A percentile compares a stretch with the other conserved stretches of the same genome.
These are phyloP conservation scores for Dillenia suffruticosa DNA, from an alignment of 164 flowering plant species.

Conservation along the genomic window DNA sequence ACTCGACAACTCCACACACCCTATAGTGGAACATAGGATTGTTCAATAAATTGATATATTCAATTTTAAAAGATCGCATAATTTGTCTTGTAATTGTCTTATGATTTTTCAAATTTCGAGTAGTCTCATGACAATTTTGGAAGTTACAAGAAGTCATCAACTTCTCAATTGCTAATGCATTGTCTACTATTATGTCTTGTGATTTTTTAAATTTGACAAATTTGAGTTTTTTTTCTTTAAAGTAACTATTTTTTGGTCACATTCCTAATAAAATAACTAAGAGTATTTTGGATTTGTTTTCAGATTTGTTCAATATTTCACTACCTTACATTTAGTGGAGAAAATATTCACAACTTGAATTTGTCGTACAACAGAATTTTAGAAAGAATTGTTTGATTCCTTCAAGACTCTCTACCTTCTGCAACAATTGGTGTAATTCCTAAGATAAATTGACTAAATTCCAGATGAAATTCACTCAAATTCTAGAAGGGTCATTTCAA, in stretches of 20 bases:
- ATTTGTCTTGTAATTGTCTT: too few species aligned
- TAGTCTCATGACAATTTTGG: too few species aligned
- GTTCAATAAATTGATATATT: too few species aligned
- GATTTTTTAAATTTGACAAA: conserved; percentile 18
- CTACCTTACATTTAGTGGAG: conserved; percentile 57
- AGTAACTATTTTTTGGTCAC: conserved; percentile 35
- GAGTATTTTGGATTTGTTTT: conserved; percentile 14
- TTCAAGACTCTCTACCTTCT: conserved; percentile 48
- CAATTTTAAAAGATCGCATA: too few species aligned
- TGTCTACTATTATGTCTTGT: conserved; percentile 37
- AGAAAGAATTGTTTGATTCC: conserved; percentile 63
- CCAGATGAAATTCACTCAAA: conserved; percentile 18
- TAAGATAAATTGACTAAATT: conserved; percentile 21
- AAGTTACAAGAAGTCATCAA: conserved; percentile 15
- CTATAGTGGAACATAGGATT: too few species aligned
- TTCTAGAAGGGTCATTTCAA: conserved; percentile 1
- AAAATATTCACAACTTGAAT: conserved; percentile 48
- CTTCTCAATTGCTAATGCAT: conserved; percentile 45
- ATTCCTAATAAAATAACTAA: conserved; percentile 30
- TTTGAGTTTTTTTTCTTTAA: conserved; percentile 36
- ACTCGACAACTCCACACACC: too few species aligned
- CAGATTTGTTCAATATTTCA: conserved; percentile 59
- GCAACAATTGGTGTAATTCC: conserved; percentile 81
- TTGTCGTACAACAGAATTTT: conserved; percentile 60
- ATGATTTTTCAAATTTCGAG: too few species aligned